Conservation (phyloP, 371 early-diverging fungal species). For the Coemansia sp. region DNA sequence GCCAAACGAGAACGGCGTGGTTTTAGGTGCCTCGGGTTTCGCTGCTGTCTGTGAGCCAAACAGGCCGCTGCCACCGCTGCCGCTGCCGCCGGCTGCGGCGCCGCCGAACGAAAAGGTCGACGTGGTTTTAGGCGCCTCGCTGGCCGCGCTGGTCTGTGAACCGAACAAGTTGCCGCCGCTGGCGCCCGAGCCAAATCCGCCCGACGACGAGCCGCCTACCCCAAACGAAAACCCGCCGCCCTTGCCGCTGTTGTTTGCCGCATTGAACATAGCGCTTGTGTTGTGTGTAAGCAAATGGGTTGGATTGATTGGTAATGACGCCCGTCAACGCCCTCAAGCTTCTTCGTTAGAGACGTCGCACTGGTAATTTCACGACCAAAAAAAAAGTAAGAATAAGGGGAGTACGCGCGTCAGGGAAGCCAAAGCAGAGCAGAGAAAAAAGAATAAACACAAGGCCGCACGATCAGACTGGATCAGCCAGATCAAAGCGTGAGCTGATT, state of each 20-base stretch:
- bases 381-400: too few species aligned
- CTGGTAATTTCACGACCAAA: too few species aligned
- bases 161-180: constrained; percentile 8
- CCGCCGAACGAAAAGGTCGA: not conserved
- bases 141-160: not conserved
- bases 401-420: too few species aligned
- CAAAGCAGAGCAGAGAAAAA: not conserved
- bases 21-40: not conserved
- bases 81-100: not conserved
- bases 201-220: not conserved
- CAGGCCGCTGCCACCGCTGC: not conserved
- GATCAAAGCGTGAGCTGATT: too few species aligned
- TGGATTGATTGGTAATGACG: not conserved
- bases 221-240: constrained; percentile 9
- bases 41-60: constrained; percentile 17
- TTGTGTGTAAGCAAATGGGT: too few species aligned
- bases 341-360: too few species aligned
- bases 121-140: constrained; percentile 4
- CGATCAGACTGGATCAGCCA: too few species aligned
- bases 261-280: constrained; percentile 17
- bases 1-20: not conserved
- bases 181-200: not conserved
- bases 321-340: too few species aligned
- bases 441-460: not conserved
- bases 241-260: constrained; percentile 6